These are phyloP conservation scores for Barbatosphaeria neglecta DNA, from an alignment of 495 filamentous ascomycete genomes.

Conservation along the genomic window DNA sequence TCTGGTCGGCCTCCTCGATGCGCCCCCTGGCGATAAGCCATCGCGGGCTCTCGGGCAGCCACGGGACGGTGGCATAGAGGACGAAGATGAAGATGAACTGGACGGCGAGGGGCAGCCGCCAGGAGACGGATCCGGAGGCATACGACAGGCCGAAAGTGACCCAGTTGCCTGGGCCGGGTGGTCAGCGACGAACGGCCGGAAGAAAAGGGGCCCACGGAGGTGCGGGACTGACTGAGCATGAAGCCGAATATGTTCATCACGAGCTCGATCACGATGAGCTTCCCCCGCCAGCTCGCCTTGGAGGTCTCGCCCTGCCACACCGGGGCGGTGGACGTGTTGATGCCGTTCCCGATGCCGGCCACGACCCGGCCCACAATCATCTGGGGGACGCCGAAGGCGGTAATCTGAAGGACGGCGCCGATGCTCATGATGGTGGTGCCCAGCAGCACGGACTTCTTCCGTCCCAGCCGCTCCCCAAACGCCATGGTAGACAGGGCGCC, in stretches of 20 bases:
- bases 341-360: slow-evolving; percentile 52
- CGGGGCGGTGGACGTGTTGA: slow-evolving; percentile 53
- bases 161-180: slow-evolving; percentile 15
- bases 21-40: slow-evolving; percentile 21
- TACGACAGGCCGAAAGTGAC: slow-evolving; percentile 6
- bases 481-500: slow-evolving; percentile 48
- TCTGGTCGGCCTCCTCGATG: slow-evolving; percentile 13
- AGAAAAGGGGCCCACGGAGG: slow-evolving; percentile 21
- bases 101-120: slow-evolving; percentile 28
- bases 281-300: slow-evolving; percentile 45
- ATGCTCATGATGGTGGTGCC: slow-evolving; percentile 48
- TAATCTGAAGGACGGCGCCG: slow-evolving; percentile 51
- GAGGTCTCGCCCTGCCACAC: slow-evolving; percentile 57
- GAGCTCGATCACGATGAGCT: slow-evolving; percentile 49
- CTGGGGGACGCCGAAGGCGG: slow-evolving; percentile 47
- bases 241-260: slow-evolving; percentile 51
- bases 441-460: slow-evolving; percentile 44
- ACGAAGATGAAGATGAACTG: slow-evolving; percentile 30
- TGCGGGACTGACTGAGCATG: slow-evolving; percentile 49
- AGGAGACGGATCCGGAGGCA: slow-evolving; percentile 5
- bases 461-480: slow-evolving; percentile 46
- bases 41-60: slow-evolving; percentile 22
- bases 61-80: slow-evolving; percentile 14
- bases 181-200: slow-evolving; percentile 18
- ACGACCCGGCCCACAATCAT: slow-evolving; percentile 53